Evolutionary conservation across 108 stramenopile species (phyloP), one percentile per base, ranked within the genome.

Genomic region (Cyclotella sp.): DNA sequence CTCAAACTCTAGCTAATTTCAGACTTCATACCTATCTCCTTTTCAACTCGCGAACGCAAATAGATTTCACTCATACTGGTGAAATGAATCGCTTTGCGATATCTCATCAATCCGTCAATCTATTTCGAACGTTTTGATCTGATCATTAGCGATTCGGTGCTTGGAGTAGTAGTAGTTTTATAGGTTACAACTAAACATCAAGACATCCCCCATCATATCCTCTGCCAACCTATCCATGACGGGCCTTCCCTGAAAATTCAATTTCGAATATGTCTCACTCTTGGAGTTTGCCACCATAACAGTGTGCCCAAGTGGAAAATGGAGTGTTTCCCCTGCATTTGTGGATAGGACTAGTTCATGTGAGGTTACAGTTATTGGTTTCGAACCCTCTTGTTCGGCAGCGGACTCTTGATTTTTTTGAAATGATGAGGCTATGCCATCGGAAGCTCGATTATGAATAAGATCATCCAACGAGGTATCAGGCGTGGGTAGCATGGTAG

Each of bases 251-350:
- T 86, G 86, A 53, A 77, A 88, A 76, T 93, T 89, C 59, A 93
- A 53, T 52, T 78, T 72, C n/a, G 91, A 79, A 67, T 84, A 84
- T 14, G 82, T 27, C 24, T 81, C 83, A 58, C 68, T 81, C 51
- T 92, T 87, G 1, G 88, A 88, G 73, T 93, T 91, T 0, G 95
- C 95, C 1, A 93, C 90, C 83, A 95, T 93, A 69, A 95, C 91
- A 52, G 91, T 90, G 72, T 95, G 95, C 9, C 91, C 95, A 42
- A 91, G 28, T 22, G 95, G 95, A 24, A 89, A 58, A 21, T 78
- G 53, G 10, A 95, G 21, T 24, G 81, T 87, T 41, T 70, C 70
- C 0, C 76, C 88, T 27, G 86, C 65, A 41, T 87, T 84, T 13
- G 64, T 84, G 13, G 93, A 91, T 55, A 67, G 63, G 9, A 86